phyloP scores from a whole-genome alignment of 192 early-diverging fungal genomes.

The Gryganskiella cystojenkinii region DNA sequence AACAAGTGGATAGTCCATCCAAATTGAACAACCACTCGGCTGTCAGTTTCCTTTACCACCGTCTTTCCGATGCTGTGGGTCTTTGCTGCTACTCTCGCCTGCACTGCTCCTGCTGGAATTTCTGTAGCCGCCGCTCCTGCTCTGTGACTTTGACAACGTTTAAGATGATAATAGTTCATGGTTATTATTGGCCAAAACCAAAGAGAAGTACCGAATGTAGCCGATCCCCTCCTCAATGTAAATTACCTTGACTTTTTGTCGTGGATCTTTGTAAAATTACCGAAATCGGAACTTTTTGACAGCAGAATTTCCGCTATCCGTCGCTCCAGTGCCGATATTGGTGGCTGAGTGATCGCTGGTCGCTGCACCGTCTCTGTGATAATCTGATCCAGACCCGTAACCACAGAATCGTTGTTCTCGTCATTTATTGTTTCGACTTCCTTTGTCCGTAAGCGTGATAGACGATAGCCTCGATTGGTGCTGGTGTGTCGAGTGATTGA shows the following conservation, averaged over 20 bases:
- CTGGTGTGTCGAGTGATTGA: not conserved
- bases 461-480: not conserved
- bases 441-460: not conserved
- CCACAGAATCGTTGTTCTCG: not conserved
- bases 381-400: not conserved
- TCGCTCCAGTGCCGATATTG: slow-evolving; percentile 18
- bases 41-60: not conserved
- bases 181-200: too few relatives aligned
- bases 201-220: too few relatives aligned
- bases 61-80: not conserved
- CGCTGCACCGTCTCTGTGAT: not conserved
- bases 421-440: not conserved
- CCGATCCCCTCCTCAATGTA: too few relatives aligned
- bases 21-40: slow-evolving; percentile 27
- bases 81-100: not conserved
- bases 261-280: not conserved
- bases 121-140: not conserved
- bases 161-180: not conserved
- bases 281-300: not conserved
- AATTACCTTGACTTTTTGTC: too few relatives aligned
- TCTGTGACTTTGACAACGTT: not conserved
- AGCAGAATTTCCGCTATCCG: slow-evolving; percentile 42
- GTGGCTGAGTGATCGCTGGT: not conserved
- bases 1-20: slow-evolving; percentile 44
- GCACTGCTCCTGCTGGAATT: not conserved